Conservation (phyloP, 2,329 filamentous ascomycete species). For the Apiospora phragmitis region DNA sequence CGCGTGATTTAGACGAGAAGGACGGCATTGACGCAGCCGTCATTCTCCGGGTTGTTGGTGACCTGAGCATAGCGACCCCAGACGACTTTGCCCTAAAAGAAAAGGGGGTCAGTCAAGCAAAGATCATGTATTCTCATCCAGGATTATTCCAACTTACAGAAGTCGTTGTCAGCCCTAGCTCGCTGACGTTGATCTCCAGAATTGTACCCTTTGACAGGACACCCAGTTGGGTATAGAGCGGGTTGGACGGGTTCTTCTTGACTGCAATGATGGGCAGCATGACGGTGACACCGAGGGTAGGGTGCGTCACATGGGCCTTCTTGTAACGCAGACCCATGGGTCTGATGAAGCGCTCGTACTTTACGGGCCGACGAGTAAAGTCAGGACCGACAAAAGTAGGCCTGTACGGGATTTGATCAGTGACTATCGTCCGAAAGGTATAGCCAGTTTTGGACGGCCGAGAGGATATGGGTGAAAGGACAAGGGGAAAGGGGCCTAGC, state of each 20-base stretch:
- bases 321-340: conserved; percentile 64
- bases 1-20: background rate
- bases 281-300: conserved; percentile 71
- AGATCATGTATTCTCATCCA: no score
- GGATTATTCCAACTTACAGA: background rate
- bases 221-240: conserved; percentile 88
- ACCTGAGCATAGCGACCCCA: conserved; percentile 60
- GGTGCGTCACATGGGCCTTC: conserved; percentile 65
- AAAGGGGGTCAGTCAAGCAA: background rate
- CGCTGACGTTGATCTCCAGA: conserved; percentile 85
- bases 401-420: conserved; percentile 13
- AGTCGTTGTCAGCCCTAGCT: conserved; percentile 74
- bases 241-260: conserved; percentile 77
- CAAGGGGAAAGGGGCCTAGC: background rate
- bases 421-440: background rate
- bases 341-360: conserved; percentile 66
- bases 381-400: conserved; percentile 77
- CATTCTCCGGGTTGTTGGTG: conserved; percentile 43
- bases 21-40: background rate
- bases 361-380: conserved; percentile 66
- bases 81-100: conserved; percentile 74
- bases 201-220: conserved; percentile 84
- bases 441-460: background rate
- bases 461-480: background rate
- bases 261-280: conserved; percentile 76